Conservation (phyloP, 2,329 filamentous ascomycete species). For the Fusarium falciforme region DNA sequence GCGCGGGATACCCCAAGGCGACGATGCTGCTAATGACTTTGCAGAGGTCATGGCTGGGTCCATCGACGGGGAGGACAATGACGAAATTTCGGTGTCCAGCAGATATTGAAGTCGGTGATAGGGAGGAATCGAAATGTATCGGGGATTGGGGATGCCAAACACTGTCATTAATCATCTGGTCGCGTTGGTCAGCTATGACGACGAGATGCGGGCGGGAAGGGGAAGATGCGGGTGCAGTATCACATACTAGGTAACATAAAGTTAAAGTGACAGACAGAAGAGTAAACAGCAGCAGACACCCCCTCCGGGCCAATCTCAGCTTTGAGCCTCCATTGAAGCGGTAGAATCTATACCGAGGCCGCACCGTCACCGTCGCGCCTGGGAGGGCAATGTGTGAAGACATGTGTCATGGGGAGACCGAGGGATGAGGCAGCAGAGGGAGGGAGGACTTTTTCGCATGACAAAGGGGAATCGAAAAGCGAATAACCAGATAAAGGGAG, state of each 20-base stretch:
- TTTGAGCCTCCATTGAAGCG: slow-evolving; percentile 26
- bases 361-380: slow-evolving; percentile 15
- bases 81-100: slow-evolving; percentile 39
- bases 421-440: neutral
- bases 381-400: slow-evolving; percentile 27
- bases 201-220: neutral
- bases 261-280: slow-evolving; percentile 12
- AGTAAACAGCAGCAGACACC: slow-evolving; percentile 1
- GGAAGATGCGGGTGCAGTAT: neutral
- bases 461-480: neutral
- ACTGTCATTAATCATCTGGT: slow-evolving; percentile 32
- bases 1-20: slow-evolving; percentile 45
- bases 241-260: slow-evolving; percentile 32
- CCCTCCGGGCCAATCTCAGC: slow-evolving; percentile 27
- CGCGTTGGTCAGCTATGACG: slow-evolving; percentile 11
- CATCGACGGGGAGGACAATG: slow-evolving; percentile 39
- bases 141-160: slow-evolving; percentile 22
- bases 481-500: neutral
- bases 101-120: slow-evolving; percentile 12
- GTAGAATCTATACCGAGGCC: slow-evolving; percentile 23
- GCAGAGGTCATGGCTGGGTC: slow-evolving; percentile 45
- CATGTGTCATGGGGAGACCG: slow-evolving; percentile 27
- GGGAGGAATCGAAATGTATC: slow-evolving; percentile 13
- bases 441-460: neutral
- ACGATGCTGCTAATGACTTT: slow-evolving; percentile 44